A percentile compares a stretch with the other conserved stretches of the same genome.
These are phyloP conservation scores for Colletotrichum navitas DNA, from an alignment of 2,329 filamentous ascomycete genomes.

Conservation along the genomic window DNA sequence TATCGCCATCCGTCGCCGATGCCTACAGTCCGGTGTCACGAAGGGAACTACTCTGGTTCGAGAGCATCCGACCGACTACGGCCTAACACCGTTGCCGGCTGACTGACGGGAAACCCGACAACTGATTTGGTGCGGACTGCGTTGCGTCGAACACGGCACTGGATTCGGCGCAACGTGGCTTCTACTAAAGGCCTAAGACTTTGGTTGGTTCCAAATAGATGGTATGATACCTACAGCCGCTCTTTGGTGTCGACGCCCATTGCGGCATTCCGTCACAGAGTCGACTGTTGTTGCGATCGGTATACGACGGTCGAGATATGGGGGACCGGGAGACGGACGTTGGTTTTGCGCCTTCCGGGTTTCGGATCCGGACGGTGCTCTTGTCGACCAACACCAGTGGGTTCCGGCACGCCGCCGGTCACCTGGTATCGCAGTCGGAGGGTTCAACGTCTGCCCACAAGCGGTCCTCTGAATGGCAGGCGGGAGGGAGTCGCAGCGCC, in stretches of 20 bases:
- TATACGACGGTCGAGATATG: conserved; percentile 17
- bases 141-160: conserved; percentile 15
- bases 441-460: not conserved
- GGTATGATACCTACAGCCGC: conserved; percentile 12
- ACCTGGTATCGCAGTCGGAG: conserved; percentile 13
- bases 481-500: conserved; percentile 28
- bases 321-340: not conserved
- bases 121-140: conserved; percentile 6
- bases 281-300: conserved; percentile 12
- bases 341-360: not conserved
- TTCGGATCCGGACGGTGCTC: conserved; percentile 17
- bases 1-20: not conserved
- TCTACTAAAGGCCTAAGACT: not conserved
- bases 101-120: not conserved
- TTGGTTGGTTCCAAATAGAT: not conserved
- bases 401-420: conserved; percentile 8
- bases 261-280: conserved; percentile 6
- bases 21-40: not conserved
- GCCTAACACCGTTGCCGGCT: not conserved
- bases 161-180: conserved; percentile 1
- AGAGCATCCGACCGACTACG: not conserved
- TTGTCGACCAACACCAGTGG: conserved; percentile 9
- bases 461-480: conserved; percentile 1
- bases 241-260: conserved; percentile 20
- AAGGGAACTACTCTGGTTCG: not conserved